Percentiles rank a stretch among this genome's conserved stretches.
Evolutionary conservation across 192 early-diverging fungal genomes (phyloP).

Genomic region (Geosiphon pyriformis): DNA sequence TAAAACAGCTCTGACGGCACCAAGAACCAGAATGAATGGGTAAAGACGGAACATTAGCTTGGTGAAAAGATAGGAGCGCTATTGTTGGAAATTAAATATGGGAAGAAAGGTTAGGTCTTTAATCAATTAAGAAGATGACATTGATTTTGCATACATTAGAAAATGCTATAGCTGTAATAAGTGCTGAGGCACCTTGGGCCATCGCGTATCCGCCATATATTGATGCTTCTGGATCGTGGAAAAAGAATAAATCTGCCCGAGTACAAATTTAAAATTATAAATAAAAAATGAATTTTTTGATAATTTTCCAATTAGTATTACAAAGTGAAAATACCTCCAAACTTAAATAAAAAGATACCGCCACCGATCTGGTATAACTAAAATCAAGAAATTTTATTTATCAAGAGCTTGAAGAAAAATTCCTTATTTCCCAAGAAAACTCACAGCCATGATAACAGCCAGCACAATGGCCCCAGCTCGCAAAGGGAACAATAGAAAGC

Average conservation of each 20-base stretch:
- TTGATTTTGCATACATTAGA: not conserved
- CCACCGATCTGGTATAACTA: constrained; percentile 15
- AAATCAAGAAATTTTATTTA: not conserved
- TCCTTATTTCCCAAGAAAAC: not conserved
- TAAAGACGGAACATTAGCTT: not conserved
- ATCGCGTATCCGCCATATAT: constrained; percentile 23
- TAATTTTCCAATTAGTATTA: too few relatives aligned
- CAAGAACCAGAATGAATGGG: constrained; percentile 7
- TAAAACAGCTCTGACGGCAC: constrained; percentile 3
- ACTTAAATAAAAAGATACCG: constrained; percentile 12
- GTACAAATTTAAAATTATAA: not conserved
- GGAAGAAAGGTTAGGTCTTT: not conserved
- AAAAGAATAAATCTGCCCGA: constrained; percentile 21
- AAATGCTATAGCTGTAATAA: not conserved
- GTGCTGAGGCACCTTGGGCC: not conserved
- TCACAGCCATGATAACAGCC: constrained; percentile 10
- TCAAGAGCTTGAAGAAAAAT: not conserved
- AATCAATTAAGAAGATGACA: not conserved
- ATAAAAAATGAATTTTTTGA: too few relatives aligned
- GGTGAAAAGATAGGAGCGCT: constrained; percentile 1
- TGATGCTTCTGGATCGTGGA: not conserved
- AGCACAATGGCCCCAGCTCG: constrained; percentile 15
- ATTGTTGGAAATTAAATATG: not conserved
- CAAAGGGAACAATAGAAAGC: constrained; percentile 14
- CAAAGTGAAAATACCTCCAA: too few relatives aligned